These are phyloP conservation scores for Enterocytospora artemiae DNA, from an alignment of 371 early-diverging fungal species.

Conservation along the genomic window DNA sequence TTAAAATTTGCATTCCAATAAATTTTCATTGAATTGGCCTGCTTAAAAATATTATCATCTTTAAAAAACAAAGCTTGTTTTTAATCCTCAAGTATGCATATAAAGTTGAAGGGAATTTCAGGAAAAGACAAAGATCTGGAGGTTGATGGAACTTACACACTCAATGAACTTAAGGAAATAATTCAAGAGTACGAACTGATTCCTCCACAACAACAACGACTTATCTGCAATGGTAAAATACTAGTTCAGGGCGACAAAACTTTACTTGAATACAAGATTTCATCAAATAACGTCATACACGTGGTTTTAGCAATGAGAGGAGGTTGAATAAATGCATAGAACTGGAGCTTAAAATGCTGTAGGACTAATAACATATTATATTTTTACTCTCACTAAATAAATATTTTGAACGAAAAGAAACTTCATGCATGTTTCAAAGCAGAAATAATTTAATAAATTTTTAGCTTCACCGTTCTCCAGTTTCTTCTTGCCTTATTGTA, in stretches of 20 bases:
- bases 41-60: background rate
- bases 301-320: conserved; percentile 91
- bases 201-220: conserved; percentile 47
- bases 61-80: conserved; percentile 1
- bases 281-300: conserved; percentile 78
- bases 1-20: no score
- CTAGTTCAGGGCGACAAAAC: conserved; percentile 65
- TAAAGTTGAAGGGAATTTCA: conserved; percentile 49
- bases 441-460: conserved; percentile 45
- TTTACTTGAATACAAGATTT: conserved; percentile 67
- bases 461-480: conserved; percentile 52
- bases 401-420: no score
- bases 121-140: conserved; percentile 47
- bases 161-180: conserved; percentile 38
- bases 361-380: no score
- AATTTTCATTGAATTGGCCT: background rate
- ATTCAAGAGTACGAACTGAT: conserved; percentile 43
- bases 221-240: conserved; percentile 48
- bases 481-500: conserved; percentile 54
- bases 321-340: conserved; percentile 59
- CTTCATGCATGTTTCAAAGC: background rate
- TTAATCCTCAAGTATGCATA: conserved; percentile 12
- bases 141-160: conserved; percentile 32
- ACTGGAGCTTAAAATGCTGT: background rate
- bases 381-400: no score